phyloP scores from a whole-genome alignment of 2,329 filamentous ascomycete species.

The Ceratocystiopsis sp. region DNA sequence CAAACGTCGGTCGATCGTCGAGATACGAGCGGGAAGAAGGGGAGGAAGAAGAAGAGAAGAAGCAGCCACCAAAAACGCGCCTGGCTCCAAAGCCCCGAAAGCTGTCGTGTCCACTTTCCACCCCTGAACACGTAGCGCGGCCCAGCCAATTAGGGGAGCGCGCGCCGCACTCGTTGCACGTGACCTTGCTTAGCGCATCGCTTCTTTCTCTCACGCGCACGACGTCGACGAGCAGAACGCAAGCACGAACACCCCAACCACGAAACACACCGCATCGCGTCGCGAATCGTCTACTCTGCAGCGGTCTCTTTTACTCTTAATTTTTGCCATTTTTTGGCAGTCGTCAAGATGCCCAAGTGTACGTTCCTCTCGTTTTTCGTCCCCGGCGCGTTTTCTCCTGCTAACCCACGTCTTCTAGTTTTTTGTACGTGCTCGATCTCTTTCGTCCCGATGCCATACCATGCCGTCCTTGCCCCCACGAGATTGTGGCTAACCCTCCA shows the following conservation, averaged over 20 bases:
- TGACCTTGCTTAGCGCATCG: background rate
- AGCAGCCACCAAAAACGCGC: too few relatives aligned
- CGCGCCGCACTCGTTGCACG: background rate
- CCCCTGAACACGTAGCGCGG: conserved; percentile 3
- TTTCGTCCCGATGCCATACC: conserved; percentile 10
- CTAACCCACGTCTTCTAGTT: conserved; percentile 8
- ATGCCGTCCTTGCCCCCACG: too few relatives aligned
- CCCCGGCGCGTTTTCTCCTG: background rate
- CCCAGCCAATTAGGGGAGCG: background rate
- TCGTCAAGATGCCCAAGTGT: conserved; percentile 62
- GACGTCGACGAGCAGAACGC: too few relatives aligned
- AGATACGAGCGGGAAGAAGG: background rate
- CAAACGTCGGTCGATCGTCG: background rate
- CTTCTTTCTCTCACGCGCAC: too few relatives aligned
- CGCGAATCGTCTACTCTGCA: too few relatives aligned
- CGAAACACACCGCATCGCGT: too few relatives aligned
- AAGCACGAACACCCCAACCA: too few relatives aligned
- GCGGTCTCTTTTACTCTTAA: too few relatives aligned
- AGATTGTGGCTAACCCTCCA: conserved; percentile 1
- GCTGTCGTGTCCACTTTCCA: conserved; percentile 3
- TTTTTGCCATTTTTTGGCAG: too few relatives aligned
- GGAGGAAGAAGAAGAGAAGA: background rate
- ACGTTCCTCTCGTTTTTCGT: conserved; percentile 23
- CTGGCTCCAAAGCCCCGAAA: too few relatives aligned
- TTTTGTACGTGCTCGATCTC: conserved; percentile 3